Percentiles rank a stretch among this genome's conserved stretches.
These are phyloP conservation scores for Mortierella sp. DNA, from an alignment of 371 early-diverging fungal genomes.

Conservation along the genomic window DNA sequence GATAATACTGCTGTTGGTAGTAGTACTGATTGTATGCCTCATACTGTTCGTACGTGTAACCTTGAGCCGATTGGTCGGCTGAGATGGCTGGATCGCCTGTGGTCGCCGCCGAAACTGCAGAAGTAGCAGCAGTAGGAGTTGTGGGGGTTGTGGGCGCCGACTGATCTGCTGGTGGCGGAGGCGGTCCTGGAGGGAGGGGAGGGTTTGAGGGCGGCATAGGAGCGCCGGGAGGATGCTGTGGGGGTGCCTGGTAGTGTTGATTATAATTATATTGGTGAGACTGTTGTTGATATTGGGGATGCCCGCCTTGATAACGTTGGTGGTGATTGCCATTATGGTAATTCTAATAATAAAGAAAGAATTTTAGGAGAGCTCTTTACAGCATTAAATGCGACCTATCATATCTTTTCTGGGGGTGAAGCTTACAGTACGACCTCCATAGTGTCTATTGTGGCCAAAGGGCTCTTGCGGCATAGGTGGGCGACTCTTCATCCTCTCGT, in stretches of 20 bases:
- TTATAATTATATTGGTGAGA: conserved; percentile 21
- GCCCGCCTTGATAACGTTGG: conserved; percentile 21
- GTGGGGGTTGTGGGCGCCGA: conserved; percentile 16
- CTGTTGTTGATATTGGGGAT: conserved; percentile 29
- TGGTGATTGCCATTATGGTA: conserved; percentile 34
- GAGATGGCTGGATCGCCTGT: conserved; percentile 23
- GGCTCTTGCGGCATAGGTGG: conserved; percentile 51
- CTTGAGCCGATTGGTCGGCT: conserved; percentile 30
- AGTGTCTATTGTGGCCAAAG: conserved; percentile 53
- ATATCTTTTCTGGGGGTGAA: conserved; percentile 9
- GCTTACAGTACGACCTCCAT: conserved; percentile 46
- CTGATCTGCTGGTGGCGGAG: conserved; percentile 13
- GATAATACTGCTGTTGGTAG: conserved; percentile 55
- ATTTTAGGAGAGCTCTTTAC: conserved; percentile 6
- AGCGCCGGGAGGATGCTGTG: conserved; percentile 43
- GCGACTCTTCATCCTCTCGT: conserved; percentile 68
- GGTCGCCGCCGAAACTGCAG: too few relatives aligned
- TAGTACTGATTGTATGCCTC: conserved; percentile 62
- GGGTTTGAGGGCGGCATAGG: conserved; percentile 26
- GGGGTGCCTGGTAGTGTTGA: conserved; percentile 36
- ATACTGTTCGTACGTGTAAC: conserved; percentile 59
- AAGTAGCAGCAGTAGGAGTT: neutral
- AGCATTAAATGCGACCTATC: neutral
- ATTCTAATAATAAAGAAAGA: conserved; percentile 2
- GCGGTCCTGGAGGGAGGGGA: conserved; percentile 29